Percentiles rank a stretch among this genome's conserved stretches.
Evolutionary conservation across 352 stramenopile genomes (phyloP).

Genomic region (Pilasporangium apinafurcum): DNA sequence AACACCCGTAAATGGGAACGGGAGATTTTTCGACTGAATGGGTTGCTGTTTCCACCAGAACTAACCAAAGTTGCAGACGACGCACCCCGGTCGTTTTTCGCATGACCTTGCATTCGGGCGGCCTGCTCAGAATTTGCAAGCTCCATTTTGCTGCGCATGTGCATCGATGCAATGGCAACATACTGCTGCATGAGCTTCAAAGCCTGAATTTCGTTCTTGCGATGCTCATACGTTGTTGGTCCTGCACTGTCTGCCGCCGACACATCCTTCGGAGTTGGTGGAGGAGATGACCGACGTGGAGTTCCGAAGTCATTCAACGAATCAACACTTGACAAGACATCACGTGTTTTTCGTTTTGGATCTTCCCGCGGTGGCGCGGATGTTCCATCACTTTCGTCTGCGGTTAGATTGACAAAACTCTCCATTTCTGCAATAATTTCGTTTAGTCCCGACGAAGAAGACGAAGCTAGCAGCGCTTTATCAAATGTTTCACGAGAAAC

Average conservation of each 20-base stretch:
- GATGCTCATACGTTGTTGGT: constrained; percentile 46
- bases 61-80: constrained; percentile 12
- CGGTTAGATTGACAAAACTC: constrained; percentile 16
- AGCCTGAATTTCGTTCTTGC: constrained; percentile 71
- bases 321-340: constrained; percentile 57
- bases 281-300: neutral
- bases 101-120: constrained; percentile 50
- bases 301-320: constrained; percentile 52
- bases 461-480: constrained; percentile 61
- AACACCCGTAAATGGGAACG: constrained; percentile 50
- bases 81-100: constrained; percentile 23
- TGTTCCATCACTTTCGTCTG: constrained; percentile 24
- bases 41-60: constrained; percentile 22
- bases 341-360: constrained; percentile 21
- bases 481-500: constrained; percentile 86
- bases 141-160: constrained; percentile 88
- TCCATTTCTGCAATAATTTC: constrained; percentile 58
- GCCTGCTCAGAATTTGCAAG: constrained; percentile 75
- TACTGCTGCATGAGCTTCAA: constrained; percentile 87
- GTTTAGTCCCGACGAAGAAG: constrained; percentile 29
- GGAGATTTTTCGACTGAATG: constrained; percentile 51
- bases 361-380: constrained; percentile 10
- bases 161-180: constrained; percentile 81
- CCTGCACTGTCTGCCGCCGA: neutral
- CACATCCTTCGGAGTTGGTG: no score